Conservation (phyloP, 106 monocot species). For the Apostasia ramifera region DNA sequence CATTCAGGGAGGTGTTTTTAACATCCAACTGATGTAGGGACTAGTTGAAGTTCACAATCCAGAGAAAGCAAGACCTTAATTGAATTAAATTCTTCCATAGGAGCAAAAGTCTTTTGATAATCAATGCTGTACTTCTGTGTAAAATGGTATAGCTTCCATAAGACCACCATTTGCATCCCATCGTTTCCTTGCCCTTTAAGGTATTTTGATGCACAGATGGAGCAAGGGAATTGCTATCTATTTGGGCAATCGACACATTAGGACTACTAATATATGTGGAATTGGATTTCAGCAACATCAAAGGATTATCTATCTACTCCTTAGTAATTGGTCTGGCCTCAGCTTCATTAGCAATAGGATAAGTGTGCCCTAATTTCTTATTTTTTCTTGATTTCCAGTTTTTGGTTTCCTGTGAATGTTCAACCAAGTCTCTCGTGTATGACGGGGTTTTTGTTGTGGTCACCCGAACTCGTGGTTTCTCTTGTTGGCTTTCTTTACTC, state of each 20-base stretch:
- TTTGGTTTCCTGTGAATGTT: too few species aligned
- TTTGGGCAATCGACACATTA: conserved; percentile 1
- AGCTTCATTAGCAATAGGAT: too few species aligned
- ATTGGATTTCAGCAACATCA: conserved; percentile 1
- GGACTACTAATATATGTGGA: not conserved
- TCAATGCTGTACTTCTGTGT: not conserved
- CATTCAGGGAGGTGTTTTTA: not conserved
- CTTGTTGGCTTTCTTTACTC: too few species aligned
- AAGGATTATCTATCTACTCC: conserved; percentile 2
- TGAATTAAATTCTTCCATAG: not conserved
- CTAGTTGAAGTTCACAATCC: not conserved
- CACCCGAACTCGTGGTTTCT: too few species aligned
- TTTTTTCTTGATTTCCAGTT: too few species aligned
- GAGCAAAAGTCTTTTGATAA: conserved; percentile 4
- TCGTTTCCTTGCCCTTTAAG: not conserved
- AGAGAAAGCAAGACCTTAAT: not conserved
- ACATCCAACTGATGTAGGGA: not conserved
- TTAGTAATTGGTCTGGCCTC: not conserved
- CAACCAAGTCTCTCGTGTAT: too few species aligned
- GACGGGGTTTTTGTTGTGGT: too few species aligned
- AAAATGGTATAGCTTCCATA: too few species aligned
- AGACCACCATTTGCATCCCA: conserved; percentile 7
- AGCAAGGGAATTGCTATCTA: not conserved
- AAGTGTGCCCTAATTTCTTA: too few species aligned
- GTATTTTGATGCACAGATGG: not conserved